A percentile compares a stretch with the other conserved stretches of the same genome.
Evolutionary conservation across 257 asterid species (phyloP).

Genomic region (Solanum dulcamara): DNA sequence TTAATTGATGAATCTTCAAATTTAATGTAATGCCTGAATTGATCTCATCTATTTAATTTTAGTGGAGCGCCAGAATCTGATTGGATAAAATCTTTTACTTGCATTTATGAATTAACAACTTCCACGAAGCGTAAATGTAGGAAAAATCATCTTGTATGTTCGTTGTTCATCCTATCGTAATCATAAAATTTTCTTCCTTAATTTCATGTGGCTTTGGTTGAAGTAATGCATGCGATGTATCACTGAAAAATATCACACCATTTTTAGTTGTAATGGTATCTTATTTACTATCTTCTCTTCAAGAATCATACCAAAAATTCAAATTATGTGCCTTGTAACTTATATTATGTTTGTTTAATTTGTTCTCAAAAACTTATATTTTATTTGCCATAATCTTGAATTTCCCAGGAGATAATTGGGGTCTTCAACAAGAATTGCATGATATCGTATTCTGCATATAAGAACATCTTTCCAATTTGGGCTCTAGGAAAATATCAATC

Average conservation of each 20-base stretch:
- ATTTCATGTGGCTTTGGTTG: no score
- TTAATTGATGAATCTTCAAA: no score
- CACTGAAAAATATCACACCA: not conserved
- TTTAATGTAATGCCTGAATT: no score
- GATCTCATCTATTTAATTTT: not conserved
- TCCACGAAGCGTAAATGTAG: not conserved
- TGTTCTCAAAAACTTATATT: not conserved
- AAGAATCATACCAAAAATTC: not conserved
- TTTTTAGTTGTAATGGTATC: no score
- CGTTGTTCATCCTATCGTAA: no score
- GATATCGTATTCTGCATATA: slow-evolving; percentile 8
- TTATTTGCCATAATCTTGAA: not conserved
- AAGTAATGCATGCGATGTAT: no score
- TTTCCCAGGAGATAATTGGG: not conserved
- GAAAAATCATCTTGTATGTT: no score
- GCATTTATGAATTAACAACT: not conserved
- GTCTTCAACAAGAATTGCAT: slow-evolving; percentile 5
- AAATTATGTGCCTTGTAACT: not conserved
- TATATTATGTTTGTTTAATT: not conserved
- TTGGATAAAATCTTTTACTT: not conserved
- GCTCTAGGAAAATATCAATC: slow-evolving; percentile 8
- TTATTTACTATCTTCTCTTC: not conserved
- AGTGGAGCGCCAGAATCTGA: not conserved
- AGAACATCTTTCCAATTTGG: slow-evolving; percentile 11
- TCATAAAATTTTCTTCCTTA: no score